These are phyloP conservation scores for Kazachstania africana DNA, from an alignment of 805 yeast genomes.

Conservation along the genomic window DNA sequence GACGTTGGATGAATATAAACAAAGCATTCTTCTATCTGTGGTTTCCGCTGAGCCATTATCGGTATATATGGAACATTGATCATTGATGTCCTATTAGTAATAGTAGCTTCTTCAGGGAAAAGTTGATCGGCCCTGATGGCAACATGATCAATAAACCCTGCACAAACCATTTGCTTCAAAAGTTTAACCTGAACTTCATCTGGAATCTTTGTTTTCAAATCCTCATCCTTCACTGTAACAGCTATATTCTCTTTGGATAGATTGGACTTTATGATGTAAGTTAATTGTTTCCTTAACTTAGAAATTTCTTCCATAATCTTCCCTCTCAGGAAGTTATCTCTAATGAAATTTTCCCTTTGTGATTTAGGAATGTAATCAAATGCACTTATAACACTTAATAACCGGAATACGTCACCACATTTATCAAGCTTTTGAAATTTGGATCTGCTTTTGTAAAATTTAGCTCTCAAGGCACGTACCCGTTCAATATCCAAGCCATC, in stretches of 20 bases:
- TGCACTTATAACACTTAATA: slow-evolving; percentile 79
- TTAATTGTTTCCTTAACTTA: slow-evolving; percentile 70
- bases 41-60: slow-evolving; percentile 29
- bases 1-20: slow-evolving; percentile 79
- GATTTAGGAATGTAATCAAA: slow-evolving; percentile 55
- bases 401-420: slow-evolving; percentile 60
- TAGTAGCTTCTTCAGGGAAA: slow-evolving; percentile 46
- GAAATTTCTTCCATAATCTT: slow-evolving; percentile 78
- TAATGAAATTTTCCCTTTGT: slow-evolving; percentile 38
- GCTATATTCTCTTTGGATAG: slow-evolving; percentile 53
- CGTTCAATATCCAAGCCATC: slow-evolving; percentile 27
- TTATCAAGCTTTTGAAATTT: slow-evolving; percentile 59
- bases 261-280: slow-evolving; percentile 59
- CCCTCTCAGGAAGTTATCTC: slow-evolving; percentile 55
- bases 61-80: slow-evolving; percentile 57
- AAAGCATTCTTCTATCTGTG: slow-evolving; percentile 35
- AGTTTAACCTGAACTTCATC: slow-evolving; percentile 57
- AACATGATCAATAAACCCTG: slow-evolving; percentile 87
- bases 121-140: slow-evolving; percentile 72
- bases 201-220: slow-evolving; percentile 55
- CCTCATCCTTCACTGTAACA: slow-evolving; percentile 29
- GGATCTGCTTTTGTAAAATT: slow-evolving; percentile 46
- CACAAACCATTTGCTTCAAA: slow-evolving; percentile 80
- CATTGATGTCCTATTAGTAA: slow-evolving; percentile 47
- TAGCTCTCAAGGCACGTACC: slow-evolving; percentile 33